Evolutionary conservation across 1,284 basidiomycete genomes (phyloP).

Genomic region (Inonotus obliquus): DNA sequence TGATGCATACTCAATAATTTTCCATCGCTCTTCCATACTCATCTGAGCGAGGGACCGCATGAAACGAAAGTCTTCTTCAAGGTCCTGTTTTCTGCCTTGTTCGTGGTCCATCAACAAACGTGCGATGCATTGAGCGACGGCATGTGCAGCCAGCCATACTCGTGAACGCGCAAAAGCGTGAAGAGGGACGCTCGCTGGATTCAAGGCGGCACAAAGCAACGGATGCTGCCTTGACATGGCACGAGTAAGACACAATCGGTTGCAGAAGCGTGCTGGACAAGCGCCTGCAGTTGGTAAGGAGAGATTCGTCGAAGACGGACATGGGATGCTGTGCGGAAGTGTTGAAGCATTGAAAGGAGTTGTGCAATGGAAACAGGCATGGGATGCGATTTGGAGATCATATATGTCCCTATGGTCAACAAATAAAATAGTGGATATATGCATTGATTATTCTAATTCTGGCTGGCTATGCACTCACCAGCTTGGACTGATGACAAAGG

Average conservation of each 20-base stretch:
- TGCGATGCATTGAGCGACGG: conserved; percentile 61
- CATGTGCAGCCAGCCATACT: conserved; percentile 75
- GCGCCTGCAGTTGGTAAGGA: conserved; percentile 20
- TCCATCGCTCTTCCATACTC: conserved; percentile 61
- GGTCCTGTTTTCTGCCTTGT: conserved; percentile 35
- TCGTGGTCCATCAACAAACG: conserved; percentile 57
- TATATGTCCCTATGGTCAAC: conserved; percentile 57
- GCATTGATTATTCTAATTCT: neutral
- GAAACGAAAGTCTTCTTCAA: conserved; percentile 47
- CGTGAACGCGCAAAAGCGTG: conserved; percentile 53
- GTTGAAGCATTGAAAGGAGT: conserved; percentile 44
- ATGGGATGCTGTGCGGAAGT: conserved; percentile 47
- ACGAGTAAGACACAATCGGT: conserved; percentile 64
- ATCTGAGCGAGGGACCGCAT: conserved; percentile 52
- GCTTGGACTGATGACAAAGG: conserved; percentile 66
- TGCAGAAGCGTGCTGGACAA: conserved; percentile 74
- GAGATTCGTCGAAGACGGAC: conserved; percentile 39
- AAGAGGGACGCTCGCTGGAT: conserved; percentile 60
- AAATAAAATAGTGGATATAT: neutral
- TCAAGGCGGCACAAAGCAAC: conserved; percentile 70
- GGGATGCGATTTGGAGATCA: conserved; percentile 52
- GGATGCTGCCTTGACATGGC: conserved; percentile 56
- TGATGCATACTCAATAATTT: conserved; percentile 43
- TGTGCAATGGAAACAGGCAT: conserved; percentile 63
- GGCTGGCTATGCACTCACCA: conserved; percentile 41